A percentile compares a stretch with the other conserved stretches of the same genome.
Evolutionary conservation across 164 flowering plant genomes (phyloP).

Genomic region (Vitis vinifera): DNA sequence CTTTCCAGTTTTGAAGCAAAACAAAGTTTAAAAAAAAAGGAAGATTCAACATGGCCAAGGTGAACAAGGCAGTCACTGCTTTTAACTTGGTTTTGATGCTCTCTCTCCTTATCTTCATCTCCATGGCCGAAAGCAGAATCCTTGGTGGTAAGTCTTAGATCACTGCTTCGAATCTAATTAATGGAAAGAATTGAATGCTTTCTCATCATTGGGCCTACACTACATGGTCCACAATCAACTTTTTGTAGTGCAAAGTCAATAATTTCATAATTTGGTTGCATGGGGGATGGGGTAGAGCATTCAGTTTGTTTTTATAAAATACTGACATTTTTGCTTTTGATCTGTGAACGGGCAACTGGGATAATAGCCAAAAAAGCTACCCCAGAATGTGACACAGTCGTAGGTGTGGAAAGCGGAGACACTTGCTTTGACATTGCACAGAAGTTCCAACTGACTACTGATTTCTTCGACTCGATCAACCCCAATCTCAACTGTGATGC

Average conservation of each 20-base stretch:
- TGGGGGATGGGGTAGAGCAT: neutral
- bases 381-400: conserved; percentile 10
- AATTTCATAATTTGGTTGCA: too few relatives aligned
- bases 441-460: conserved; percentile 12
- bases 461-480: conserved; percentile 25
- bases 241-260: too few relatives aligned
- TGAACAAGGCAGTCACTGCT: conserved; percentile 1
- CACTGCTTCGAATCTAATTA: neutral
- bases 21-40: neutral
- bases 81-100: conserved; percentile 19
- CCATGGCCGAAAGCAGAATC: conserved; percentile 20
- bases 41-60: neutral
- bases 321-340: too few relatives aligned
- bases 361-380: neutral
- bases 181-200: too few relatives aligned
- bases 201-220: too few relatives aligned
- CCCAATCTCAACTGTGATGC: conserved; percentile 33
- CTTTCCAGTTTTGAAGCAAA: neutral
- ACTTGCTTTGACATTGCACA: conserved; percentile 30
- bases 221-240: too few relatives aligned
- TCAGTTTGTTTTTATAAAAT: neutral
- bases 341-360: neutral
- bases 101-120: conserved; percentile 16
- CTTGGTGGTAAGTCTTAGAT: conserved; percentile 9
- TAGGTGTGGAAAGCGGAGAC: conserved; percentile 35